Evolutionary conservation across 2,329 filamentous ascomycete genomes (phyloP), one percentile per base, ranked within the genome.

Genomic region (Rutstroemia sp.): DNA sequence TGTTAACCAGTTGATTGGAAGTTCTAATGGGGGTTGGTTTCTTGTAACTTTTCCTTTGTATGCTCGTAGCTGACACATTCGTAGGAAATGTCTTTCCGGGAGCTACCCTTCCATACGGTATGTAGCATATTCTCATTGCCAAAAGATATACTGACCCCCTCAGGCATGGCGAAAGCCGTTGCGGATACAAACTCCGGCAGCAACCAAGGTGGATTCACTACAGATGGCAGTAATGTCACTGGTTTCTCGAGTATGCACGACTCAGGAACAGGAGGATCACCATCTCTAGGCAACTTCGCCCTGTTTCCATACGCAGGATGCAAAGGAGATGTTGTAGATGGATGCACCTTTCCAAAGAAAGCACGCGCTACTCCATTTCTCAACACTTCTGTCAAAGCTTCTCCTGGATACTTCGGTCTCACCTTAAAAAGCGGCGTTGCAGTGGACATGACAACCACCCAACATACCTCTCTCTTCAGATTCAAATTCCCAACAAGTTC

Each of bases 201-300:
- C 59, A 80, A 82, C 50, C 78, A 81, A 57, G 79, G 76, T 18
- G 80, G 80, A 0, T 83, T 82, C 63, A 76, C 79, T 1, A 76
- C 73, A 4, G 71, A 76, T 63, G 74, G 75, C 65, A 73, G 58
- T 30, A 65, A 65, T 19, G 58, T 69, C 25, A 67, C 64, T 2
- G 66, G 66, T 23, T 69, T 69, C 49, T 67, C 64, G 1, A 58
- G 58, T 39, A 69, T 73, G 54, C 75, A 77, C 61, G 75, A 77
- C 61, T 72, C 70, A 39, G 75, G 75, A 18, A 77, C 75, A 0
- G 75, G 75, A 1, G 75, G 74, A 1, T 62, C 72, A 0, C 81
- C 86, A 0, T 88, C 83, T 2, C 71, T 90, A 6, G 87, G 87
- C 16, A 89, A 88, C 64, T 90, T 90, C 58, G 82, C 87, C 0